These are phyloP conservation scores for Populus davidiana DNA, from an alignment of 345 rosid species.

Conservation along the genomic window DNA sequence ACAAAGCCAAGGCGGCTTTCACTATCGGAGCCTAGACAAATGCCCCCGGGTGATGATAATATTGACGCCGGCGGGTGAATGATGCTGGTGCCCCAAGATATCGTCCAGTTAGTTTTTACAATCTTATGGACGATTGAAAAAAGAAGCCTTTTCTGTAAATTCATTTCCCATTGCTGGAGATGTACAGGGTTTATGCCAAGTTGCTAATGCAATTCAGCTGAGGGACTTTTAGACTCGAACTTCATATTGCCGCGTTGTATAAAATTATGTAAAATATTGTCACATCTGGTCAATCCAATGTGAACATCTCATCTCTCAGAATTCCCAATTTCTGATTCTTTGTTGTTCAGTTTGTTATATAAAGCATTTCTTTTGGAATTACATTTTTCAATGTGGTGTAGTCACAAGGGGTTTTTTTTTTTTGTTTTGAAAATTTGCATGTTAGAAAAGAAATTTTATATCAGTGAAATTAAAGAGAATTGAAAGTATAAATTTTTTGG, in stretches of 20 bases:
- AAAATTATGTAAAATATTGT: conserved; percentile 40
- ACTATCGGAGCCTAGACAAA: conserved; percentile 74
- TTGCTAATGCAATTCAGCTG: conserved; percentile 41
- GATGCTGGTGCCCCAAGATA: conserved; percentile 16
- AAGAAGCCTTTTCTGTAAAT: conserved; percentile 50
- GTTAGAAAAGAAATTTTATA: too few relatives aligned
- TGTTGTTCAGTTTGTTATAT: conserved; percentile 20
- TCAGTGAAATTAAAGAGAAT: too few relatives aligned
- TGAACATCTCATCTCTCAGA: conserved; percentile 45
- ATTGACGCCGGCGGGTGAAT: conserved; percentile 62
- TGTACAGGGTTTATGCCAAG: conserved; percentile 51
- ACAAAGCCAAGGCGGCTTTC: conserved; percentile 61
- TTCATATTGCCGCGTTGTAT: conserved; percentile 47
- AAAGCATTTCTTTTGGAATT: conserved; percentile 15
- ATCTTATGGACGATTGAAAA: conserved; percentile 29
- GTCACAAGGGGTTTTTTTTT: not conserved
- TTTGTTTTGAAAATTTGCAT: too few relatives aligned
- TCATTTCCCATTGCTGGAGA: conserved; percentile 48
- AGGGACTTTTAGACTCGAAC: conserved; percentile 28
- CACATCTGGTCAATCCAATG: conserved; percentile 51
- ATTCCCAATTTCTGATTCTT: conserved; percentile 16
- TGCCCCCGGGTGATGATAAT: conserved; percentile 64
- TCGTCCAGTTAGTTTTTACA: conserved; percentile 18
- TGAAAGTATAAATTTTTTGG: too few relatives aligned
- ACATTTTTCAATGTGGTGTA: not conserved